Conservation (phyloP, 805 yeast species). For the Myxozyma neglecta region DNA sequence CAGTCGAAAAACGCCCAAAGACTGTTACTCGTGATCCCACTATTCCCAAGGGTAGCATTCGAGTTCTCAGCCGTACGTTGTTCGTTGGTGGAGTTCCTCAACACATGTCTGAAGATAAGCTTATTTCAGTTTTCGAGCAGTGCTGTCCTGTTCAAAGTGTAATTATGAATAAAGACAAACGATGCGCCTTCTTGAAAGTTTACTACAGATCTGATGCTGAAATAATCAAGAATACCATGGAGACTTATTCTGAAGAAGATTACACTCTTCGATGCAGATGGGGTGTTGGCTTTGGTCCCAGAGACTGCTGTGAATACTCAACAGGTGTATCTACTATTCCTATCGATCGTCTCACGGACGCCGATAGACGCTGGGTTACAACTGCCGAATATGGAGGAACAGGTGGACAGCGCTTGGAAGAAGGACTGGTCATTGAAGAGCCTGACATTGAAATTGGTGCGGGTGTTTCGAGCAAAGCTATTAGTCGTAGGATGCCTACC, state of each 20-base stretch:
- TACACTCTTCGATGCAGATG: slow-evolving; percentile 80
- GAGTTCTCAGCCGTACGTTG: slow-evolving; percentile 84
- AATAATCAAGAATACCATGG: slow-evolving; percentile 68
- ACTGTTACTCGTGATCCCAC: slow-evolving; percentile 67
- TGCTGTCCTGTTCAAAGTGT: slow-evolving; percentile 90
- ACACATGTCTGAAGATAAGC: slow-evolving; percentile 71
- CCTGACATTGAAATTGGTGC: slow-evolving; percentile 97
- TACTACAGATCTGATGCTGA: slow-evolving; percentile 92
- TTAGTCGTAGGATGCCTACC: slow-evolving; percentile 89
- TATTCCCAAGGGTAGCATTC: slow-evolving; percentile 74
- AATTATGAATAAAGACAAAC: slow-evolving; percentile 81
- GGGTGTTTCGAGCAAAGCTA: slow-evolving; percentile 89
- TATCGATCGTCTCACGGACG: slow-evolving; percentile 83
- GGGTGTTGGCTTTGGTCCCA: slow-evolving; percentile 99
- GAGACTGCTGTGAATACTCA: slow-evolving; percentile 96
- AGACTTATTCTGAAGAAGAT: slow-evolving; percentile 55
- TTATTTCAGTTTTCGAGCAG: slow-evolving; percentile 72
- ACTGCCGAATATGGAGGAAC: slow-evolving; percentile 97
- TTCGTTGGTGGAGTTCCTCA: slow-evolving; percentile 92
- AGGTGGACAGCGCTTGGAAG: slow-evolving; percentile 75
- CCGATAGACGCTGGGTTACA: slow-evolving; percentile 86
- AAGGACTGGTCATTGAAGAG: slow-evolving; percentile 87
- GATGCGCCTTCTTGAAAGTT: slow-evolving; percentile 94
- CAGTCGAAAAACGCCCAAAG: slow-evolving; percentile 47
- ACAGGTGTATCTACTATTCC: slow-evolving; percentile 89